Evolutionary conservation across 257 asterid genomes (phyloP), one percentile per base, ranked within the genome.

Genomic region (Thymus mandschuricus): DNA sequence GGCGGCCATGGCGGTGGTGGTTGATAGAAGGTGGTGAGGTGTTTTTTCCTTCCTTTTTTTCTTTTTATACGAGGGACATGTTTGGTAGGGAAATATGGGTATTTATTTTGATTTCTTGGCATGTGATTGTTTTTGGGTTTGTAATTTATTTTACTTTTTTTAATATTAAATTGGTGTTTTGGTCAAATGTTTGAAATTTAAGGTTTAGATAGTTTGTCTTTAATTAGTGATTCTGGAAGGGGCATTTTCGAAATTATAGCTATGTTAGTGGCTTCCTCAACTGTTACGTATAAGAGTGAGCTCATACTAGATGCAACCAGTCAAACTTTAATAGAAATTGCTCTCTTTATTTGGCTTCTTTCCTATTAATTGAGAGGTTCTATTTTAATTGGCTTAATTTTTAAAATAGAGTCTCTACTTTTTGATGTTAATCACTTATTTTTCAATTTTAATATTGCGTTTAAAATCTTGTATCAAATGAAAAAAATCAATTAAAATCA

Each of bases 121-220:
- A 35, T 68, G 56, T 52, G 41, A 28, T 58, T 33, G 28, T 31
- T 52, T 9, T 41, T 2, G 35, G 13, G 8, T 28, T 55, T 55
- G 10, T 34, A 5, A 1, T 50, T 48, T 3, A 31, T 38, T 11
- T 10, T 44, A 0, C 21, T 27, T 38, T 60, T 30, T 13, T 59
- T 29, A 15, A 29, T 5, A 30, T 51, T 15, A 63, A n/a, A 21
- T 10, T 34, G 30, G n/a, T 8, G 10, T 54, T 55, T 45, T 51
- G 35, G 82, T 77, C 85, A 77, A 81, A 66, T 13, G 71, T 74
- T 69, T 77, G 73, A 77, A 66, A 70, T 65, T 43, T 34, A 40
- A 21, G 46, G 45, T 54, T 44, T 30, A 48, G 31, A 67, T 28
- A 54, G 30, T 21, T 21, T 21, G 21, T 21, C 34, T 45, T 15